Evolutionary conservation across 345 rosid genomes (phyloP), one percentile per base, ranked within the genome.

Genomic region (Linum usitatissimum): DNA sequence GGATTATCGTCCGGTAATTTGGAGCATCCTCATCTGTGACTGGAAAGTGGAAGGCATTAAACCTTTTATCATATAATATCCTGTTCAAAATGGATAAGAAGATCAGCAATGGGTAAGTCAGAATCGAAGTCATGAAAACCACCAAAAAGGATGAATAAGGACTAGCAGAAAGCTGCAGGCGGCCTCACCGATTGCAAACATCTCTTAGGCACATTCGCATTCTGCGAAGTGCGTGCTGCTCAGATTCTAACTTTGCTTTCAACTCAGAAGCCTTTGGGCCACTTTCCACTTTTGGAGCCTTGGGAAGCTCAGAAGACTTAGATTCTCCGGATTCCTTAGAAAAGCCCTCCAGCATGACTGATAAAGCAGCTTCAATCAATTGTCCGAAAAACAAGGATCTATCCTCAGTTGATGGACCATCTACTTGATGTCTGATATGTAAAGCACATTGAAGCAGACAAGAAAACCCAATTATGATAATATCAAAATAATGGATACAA

Each of bases 121-220:
- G n/a, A n/a, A n/a, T n/a, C n/a, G n/a, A n/a, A n/a, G n/a, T 23
- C 28, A 23, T 23, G 3, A 34, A 4, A 34, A 34, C 8, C 8
- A 34, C 51, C 17, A 45, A 0, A 45, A 38, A 9, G 51, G 53
- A n/a, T n/a, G n/a, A n/a, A n/a, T n/a, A n/a, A n/a, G n/a, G n/a
- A n/a, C 19, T 58, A 45, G 18, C 8, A 54, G 56, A 14, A 31
- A 20, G 18, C 38, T 17, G 55, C 30, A 63, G 61, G 45, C 42
- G 31, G 61, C 42, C 30, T 81, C 81, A 90, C 97, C 97, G 77
- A 62, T 93, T 93, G 82, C 99, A 93, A 86, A 93, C 67, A 76
- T 93, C 99, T 81, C 97, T 82, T 64, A 93, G 96, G 80, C 99
- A 93, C 96, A 90, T 93, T 66, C 99, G 86, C 68, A 90, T 77